Conservation (phyloP, 352 stramenopile genomes). For the Plasmopara halstedii region DNA sequence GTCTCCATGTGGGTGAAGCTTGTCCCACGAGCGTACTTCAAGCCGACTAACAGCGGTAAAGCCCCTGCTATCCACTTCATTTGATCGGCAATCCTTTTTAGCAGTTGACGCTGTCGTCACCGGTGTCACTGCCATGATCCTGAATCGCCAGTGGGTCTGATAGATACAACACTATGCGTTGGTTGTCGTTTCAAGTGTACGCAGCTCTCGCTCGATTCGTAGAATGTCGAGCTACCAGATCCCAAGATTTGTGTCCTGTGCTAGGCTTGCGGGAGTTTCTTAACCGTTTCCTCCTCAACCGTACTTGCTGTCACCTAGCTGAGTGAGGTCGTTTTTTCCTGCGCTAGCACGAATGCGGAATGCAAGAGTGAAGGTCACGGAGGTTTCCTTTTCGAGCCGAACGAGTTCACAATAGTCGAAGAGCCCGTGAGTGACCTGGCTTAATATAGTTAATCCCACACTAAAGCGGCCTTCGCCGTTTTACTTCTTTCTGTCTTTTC, state of each 20-base stretch:
- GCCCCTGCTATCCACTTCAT: conserved; percentile 1
- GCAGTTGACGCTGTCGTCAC: conserved; percentile 1
- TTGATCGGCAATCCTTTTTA: conserved; percentile 9
- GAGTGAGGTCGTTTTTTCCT: conserved; percentile 17
- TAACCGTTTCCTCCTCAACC: conserved; percentile 14
- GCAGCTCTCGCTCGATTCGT: conserved; percentile 27
- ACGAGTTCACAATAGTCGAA: conserved; percentile 13
- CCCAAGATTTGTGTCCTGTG: conserved; percentile 7
- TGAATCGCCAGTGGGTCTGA: neutral
- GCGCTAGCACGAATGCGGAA: conserved; percentile 18
- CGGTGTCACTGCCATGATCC: conserved; percentile 17
- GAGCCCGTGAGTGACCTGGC: conserved; percentile 2
- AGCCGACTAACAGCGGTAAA: conserved; percentile 22
- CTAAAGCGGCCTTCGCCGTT: conserved; percentile 14
- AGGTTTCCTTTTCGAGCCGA: conserved; percentile 19
- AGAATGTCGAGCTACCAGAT: conserved; percentile 20
- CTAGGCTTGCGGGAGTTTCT: conserved; percentile 13
- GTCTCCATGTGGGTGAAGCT: conserved; percentile 63
- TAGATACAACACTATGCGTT: conserved; percentile 15
- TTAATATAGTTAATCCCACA: conserved; percentile 24
- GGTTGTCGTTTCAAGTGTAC: conserved; percentile 25
- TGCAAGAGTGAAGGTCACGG: conserved; percentile 23
- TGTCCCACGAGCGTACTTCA: conserved; percentile 72
- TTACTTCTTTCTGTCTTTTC: conserved; percentile 24
- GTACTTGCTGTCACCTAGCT: conserved; percentile 13